Base-by-base conservation (phyloP, 2,329 filamentous ascomycete genomes). In the Verruconis gallopava region DNA sequence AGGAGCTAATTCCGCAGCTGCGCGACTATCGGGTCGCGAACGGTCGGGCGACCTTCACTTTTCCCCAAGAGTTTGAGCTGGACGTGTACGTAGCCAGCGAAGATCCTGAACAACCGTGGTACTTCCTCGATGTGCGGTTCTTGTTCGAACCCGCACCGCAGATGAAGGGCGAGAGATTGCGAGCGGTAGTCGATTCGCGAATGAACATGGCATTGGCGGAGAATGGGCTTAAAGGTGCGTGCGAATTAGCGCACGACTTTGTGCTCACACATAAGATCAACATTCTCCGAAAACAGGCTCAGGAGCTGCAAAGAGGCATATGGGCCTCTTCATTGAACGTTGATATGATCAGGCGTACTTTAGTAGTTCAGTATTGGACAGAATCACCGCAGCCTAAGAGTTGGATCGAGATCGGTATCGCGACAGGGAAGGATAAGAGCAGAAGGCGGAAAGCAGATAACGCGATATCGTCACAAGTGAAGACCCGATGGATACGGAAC, bases 331-430 rank as follows among this genome's bases (percentile, higher is more conserved):
- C 79, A 22, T 59, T 96, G 36, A 77, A 75, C 51, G 72, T 93
- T 13, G 85, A 95, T 55, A 70, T 79, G 20, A 68, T 94, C 28
- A 83, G 91, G 56, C 75, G 91, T 46, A 81, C 81, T 20, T 66
- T 98, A 44, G 77, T 86, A 6, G 73, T 98, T 22, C 88, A 95
- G 54, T 98, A 98, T 61, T 98, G 91, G 91, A 69, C 74, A 13
- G 72, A 74, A 39, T 75, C 78, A 51, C 69, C 72, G 44, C 75
- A 75, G 1, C 69, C 73, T 13, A 94, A 93, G 65, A 93, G 79
- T 57, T 98, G 91, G 89, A 69, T 98, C 37, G 79, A 96, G 49
- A 68, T 98, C 39, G 88, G 86, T 6, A 74, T 94, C 25, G 72
- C 77, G 45, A 86, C 79, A 54, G 79, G 79, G 21, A 65, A 55